These are phyloP conservation scores for Botrytis medusae DNA, from an alignment of 2,329 filamentous ascomycete species.

Conservation along the genomic window DNA sequence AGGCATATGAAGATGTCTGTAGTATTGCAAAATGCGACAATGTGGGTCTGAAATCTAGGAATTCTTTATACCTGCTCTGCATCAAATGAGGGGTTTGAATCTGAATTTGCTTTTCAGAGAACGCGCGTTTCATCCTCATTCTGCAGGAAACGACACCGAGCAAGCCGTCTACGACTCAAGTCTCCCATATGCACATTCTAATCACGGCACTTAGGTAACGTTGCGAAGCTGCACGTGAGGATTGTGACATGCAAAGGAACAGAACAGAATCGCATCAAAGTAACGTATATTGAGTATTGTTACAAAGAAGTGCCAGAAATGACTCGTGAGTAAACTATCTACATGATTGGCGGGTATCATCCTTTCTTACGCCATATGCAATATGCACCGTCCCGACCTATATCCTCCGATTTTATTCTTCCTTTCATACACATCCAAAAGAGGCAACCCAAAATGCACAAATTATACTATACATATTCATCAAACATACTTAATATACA, in stretches of 20 bases:
- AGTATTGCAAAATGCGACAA: neutral
- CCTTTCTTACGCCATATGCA: conserved; percentile 13
- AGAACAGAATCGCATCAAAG: neutral
- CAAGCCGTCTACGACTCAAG: neutral
- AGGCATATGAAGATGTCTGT: neutral
- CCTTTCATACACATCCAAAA: neutral
- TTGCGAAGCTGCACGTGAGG: neutral
- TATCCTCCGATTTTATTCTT: neutral
- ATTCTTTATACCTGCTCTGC: neutral
- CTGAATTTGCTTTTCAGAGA: neutral
- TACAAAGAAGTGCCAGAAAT: neutral
- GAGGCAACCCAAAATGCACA: neutral
- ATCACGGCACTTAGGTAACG: neutral
- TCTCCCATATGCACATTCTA: neutral
- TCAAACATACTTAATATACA: conserved; percentile 5
- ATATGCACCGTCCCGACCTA: conserved; percentile 2
- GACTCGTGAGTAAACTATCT: conserved; percentile 10
- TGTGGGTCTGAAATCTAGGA: neutral
- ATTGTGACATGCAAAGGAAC: neutral
- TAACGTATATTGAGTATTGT: neutral
- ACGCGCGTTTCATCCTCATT: neutral
- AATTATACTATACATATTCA: neutral
- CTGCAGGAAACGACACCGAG: neutral
- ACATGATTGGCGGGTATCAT: conserved; percentile 22
- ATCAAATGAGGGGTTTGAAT: too few species aligned